Evolutionary conservation across 2,329 filamentous ascomycete genomes (phyloP).

Genomic region (Pezicula rhizophila): DNA sequence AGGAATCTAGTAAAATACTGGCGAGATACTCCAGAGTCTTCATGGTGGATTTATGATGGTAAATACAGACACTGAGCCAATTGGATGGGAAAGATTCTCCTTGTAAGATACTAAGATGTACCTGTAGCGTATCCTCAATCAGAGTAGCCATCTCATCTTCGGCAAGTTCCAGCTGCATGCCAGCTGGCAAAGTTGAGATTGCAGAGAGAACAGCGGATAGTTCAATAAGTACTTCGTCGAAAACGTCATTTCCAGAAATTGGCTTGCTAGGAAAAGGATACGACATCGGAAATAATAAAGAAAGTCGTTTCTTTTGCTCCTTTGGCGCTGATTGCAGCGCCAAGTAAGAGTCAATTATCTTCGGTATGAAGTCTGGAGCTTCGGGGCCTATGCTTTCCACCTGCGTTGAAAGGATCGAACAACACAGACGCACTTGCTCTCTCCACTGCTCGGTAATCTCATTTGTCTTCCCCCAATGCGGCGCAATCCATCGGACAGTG

Average conservation of each 20-base stretch:
- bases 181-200: constrained; percentile 66
- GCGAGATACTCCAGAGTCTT: constrained; percentile 77
- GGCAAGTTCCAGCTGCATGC: constrained; percentile 69
- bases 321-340: constrained; percentile 56
- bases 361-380: constrained; percentile 83
- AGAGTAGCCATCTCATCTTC: constrained; percentile 71
- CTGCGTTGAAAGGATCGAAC: constrained; percentile 85
- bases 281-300: constrained; percentile 79
- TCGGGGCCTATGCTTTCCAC: constrained; percentile 71
- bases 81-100: constrained; percentile 83
- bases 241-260: constrained; percentile 51
- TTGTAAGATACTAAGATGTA: constrained; percentile 82
- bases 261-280: constrained; percentile 82
- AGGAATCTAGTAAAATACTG: constrained; percentile 71
- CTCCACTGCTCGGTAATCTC: constrained; percentile 79
- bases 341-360: constrained; percentile 84
- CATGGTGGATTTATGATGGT: constrained; percentile 86
- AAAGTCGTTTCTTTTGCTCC: constrained; percentile 60
- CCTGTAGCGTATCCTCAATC: constrained; percentile 71
- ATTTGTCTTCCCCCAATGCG: constrained; percentile 79
- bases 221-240: constrained; percentile 85
- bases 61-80: constrained; percentile 92
- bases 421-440: constrained; percentile 88
- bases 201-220: constrained; percentile 82
- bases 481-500: constrained; percentile 83